Evolutionary conservation across 371 early-diverging fungal genomes (phyloP).

Genomic region (Coemansia sp.): DNA sequence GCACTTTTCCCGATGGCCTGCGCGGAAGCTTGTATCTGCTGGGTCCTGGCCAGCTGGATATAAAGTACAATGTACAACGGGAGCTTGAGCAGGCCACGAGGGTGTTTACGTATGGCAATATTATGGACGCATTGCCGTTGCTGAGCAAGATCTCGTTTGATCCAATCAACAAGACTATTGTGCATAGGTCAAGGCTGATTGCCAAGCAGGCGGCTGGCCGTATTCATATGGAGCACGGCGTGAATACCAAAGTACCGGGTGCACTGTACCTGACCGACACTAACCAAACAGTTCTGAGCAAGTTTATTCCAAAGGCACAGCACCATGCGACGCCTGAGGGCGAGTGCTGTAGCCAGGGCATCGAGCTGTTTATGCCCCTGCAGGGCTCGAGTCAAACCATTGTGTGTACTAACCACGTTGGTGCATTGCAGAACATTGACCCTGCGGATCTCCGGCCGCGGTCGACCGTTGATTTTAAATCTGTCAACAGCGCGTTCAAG

Average conservation of each 20-base stretch:
- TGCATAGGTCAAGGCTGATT: constrained; percentile 62
- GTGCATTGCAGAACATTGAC: constrained; percentile 70
- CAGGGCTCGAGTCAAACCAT: constrained; percentile 33
- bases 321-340: constrained; percentile 45
- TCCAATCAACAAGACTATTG: constrained; percentile 59
- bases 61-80: constrained; percentile 63
- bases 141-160: constrained; percentile 55
- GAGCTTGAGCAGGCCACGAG: constrained; percentile 62
- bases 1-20: constrained; percentile 64
- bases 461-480: constrained; percentile 62
- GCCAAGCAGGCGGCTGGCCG: constrained; percentile 61
- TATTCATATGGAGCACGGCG: constrained; percentile 68
- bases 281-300: constrained; percentile 65
- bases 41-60: constrained; percentile 65
- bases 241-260: constrained; percentile 64
- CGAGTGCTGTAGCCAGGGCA: constrained; percentile 45
- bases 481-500: constrained; percentile 67
- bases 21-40: constrained; percentile 63
- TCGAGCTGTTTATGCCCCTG: constrained; percentile 42
- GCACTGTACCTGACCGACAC: constrained; percentile 65
- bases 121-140: constrained; percentile 60
- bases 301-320: constrained; percentile 57
- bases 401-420: constrained; percentile 48
- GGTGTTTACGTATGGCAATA: constrained; percentile 65
- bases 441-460: constrained; percentile 70